Evolutionary conservation across 1,139 yeast genomes (phyloP), one percentile per base, ranked within the genome.

Genomic region (Blastobotrys raffinosifermentans): DNA sequence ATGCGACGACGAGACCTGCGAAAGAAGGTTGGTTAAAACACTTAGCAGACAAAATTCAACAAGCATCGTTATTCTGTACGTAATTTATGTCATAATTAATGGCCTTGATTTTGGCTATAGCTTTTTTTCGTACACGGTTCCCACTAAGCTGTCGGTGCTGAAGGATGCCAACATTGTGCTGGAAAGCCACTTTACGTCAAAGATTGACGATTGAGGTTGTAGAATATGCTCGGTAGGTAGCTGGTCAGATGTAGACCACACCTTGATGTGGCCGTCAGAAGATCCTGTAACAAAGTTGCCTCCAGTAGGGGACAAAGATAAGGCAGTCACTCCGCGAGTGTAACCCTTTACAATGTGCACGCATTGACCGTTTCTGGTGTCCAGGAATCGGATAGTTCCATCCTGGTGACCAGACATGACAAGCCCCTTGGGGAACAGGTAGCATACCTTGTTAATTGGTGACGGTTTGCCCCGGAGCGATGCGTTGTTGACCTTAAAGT

Each of bases 1-100:
- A 61, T 64, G 47, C 51, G 61, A 38, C 57, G 62, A 42, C 78
- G 79, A 30, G 44, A 40, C 26, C 39, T 42, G 32, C 40, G 34
- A 30, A 40, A 42, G 43, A 40, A 38, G 31, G 39, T 36, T 14
- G 27, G 27, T n/a, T 25, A 25, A 25, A 20, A n/a, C n/a, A 8
- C n/a, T 20, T 8, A n/a, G 8, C n/a, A 20, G n/a, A n/a, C 23
- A 20, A 20, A 8, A 8, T 20, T 8, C 9, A 20, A 20, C 9
- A 20, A 20, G 9, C 9, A 20, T 20, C 8, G 23, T n/a, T 20
- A 20, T 8, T 8, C 9, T n/a, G n/a, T n/a, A 20, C 8, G 9
- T 8, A n/a, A n/a, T n/a, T n/a, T n/a, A n/a, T n/a, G n/a, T 20
- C 23, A 8, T n/a, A 20, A 8, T 20, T 20, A 20, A 20, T 20